Conservation (phyloP, 1,284 basidiomycete genomes). For the Earliella scabrosa region DNA sequence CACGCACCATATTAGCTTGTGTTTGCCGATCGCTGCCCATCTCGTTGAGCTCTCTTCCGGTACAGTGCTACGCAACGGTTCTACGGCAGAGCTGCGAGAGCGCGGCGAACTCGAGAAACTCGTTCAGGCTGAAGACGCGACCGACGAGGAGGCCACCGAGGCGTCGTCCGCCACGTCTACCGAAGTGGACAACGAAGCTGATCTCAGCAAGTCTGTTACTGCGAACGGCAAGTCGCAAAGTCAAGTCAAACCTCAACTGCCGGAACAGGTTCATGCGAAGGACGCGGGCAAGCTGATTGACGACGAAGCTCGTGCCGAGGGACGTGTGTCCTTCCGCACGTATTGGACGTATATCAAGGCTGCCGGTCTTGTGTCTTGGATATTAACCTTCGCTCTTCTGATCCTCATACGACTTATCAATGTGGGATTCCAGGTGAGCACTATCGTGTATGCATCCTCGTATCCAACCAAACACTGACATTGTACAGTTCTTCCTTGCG, state of each 20-base stretch:
- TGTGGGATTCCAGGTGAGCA: slow-evolving; percentile 58
- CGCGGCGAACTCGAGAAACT: slow-evolving; percentile 56
- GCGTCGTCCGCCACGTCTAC: slow-evolving; percentile 24
- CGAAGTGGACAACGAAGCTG: slow-evolving; percentile 45
- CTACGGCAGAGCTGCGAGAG: slow-evolving; percentile 58
- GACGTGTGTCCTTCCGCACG: slow-evolving; percentile 60
- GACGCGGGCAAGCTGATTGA: slow-evolving; percentile 60
- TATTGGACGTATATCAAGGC: slow-evolving; percentile 67
- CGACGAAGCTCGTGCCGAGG: slow-evolving; percentile 66
- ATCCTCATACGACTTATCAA: slow-evolving; percentile 59
- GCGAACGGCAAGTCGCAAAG: slow-evolving; percentile 19
- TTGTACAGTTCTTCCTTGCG: slow-evolving; percentile 59
- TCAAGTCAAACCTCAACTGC: no score
- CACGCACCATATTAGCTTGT: slow-evolving; percentile 84
- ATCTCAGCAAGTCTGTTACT: slow-evolving; percentile 25
- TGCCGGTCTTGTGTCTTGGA: slow-evolving; percentile 61
- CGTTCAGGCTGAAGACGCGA: slow-evolving; percentile 50
- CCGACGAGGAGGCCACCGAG: slow-evolving; percentile 28
- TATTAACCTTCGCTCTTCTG: slow-evolving; percentile 56
- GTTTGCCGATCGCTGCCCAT: slow-evolving; percentile 66
- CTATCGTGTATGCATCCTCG: neutral
- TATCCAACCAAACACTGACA: neutral
- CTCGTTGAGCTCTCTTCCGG: slow-evolving; percentile 71
- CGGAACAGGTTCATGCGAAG: no score
- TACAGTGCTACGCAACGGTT: slow-evolving; percentile 57